A percentile compares a stretch with the other conserved stretches of the same genome.
phyloP scores from a whole-genome alignment of 768 basidiomycete genomes.

The Cystobasidiopsis lactophilus region DNA sequence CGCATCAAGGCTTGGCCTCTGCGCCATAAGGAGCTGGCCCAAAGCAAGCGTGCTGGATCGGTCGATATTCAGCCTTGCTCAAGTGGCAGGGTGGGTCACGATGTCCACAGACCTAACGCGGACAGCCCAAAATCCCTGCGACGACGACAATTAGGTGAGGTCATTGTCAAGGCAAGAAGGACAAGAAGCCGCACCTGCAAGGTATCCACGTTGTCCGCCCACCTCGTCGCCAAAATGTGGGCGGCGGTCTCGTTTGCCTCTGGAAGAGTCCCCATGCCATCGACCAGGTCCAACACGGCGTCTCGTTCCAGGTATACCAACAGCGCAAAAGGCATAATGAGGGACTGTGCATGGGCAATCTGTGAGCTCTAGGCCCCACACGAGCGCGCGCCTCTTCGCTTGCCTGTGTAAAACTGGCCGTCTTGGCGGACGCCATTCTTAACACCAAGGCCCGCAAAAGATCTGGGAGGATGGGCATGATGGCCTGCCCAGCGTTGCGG shows the following conservation, averaged over 20 bases:
- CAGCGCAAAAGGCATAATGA: constrained; percentile 83
- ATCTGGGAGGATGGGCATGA: constrained; percentile 67
- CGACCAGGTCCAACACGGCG: constrained; percentile 52
- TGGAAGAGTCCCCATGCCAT: constrained; percentile 33
- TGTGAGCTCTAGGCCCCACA: not conserved
- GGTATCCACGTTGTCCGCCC: constrained; percentile 85
- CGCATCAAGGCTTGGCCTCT: constrained; percentile 42
- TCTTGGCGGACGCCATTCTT: constrained; percentile 63
- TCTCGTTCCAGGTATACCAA: constrained; percentile 69
- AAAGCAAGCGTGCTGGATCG: constrained; percentile 45
- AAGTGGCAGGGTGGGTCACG: not conserved
- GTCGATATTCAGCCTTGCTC: too few species aligned
- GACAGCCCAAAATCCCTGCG: constrained; percentile 62
- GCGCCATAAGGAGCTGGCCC: constrained; percentile 44
- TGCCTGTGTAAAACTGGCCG: constrained; percentile 77
- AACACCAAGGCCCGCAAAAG: constrained; percentile 61
- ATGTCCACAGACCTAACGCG: constrained; percentile 36
- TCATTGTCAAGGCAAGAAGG: not conserved
- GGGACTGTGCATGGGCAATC: constrained; percentile 33
- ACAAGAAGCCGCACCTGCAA: constrained; percentile 34
- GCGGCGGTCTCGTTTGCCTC: constrained; percentile 34
- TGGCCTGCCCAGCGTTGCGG: constrained; percentile 52
- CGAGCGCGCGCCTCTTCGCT: constrained; percentile 8
- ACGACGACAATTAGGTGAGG: not conserved
- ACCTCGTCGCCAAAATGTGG: constrained; percentile 70